Evolutionary conservation across 192 early-diverging fungal genomes (phyloP).

Genomic region (Podila verticillata): DNA sequence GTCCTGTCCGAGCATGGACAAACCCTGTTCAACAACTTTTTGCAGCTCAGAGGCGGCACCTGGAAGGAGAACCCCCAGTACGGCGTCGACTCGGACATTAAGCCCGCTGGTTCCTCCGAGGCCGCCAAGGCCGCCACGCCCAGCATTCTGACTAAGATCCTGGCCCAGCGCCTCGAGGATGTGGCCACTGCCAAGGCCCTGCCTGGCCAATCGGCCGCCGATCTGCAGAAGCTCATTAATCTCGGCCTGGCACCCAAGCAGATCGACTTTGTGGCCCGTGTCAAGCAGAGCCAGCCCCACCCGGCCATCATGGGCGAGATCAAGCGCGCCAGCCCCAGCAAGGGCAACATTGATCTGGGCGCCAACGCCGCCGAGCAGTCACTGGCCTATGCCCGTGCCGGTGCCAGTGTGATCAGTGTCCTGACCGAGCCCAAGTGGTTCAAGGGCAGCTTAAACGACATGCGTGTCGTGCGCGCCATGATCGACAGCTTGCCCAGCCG

Average conservation of each 20-base stretch:
- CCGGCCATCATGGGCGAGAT: slow-evolving; percentile 95
- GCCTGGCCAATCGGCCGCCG: slow-evolving; percentile 77
- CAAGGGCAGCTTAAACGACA: slow-evolving; percentile 92
- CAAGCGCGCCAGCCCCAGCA: slow-evolving; percentile 97
- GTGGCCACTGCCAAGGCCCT: slow-evolving; percentile 71
- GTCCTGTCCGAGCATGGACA: slow-evolving; percentile 94
- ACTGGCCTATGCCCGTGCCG: slow-evolving; percentile 84
- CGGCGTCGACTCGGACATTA: slow-evolving; percentile 52
- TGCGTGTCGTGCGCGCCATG: slow-evolving; percentile 85
- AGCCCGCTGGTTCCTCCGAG: slow-evolving; percentile 56
- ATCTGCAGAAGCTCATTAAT: slow-evolving; percentile 75
- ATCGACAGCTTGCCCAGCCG: slow-evolving; percentile 71
- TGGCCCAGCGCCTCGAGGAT: slow-evolving; percentile 83
- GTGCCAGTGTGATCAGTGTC: slow-evolving; percentile 95
- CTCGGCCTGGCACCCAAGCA: slow-evolving; percentile 78
- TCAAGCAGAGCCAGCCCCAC: slow-evolving; percentile 64
- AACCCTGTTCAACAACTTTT: slow-evolving; percentile 90
- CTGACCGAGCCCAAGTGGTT: slow-evolving; percentile 99
- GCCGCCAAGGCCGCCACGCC: slow-evolving; percentile 51
- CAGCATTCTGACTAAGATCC: slow-evolving; percentile 85
- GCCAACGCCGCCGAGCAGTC: slow-evolving; percentile 93
- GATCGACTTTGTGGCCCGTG: slow-evolving; percentile 81
- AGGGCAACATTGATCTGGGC: slow-evolving; percentile 86
- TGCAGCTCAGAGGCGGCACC: slow-evolving; percentile 83
- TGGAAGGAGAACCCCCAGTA: slow-evolving; percentile 80